A percentile compares a stretch with the other conserved stretches of the same genome.
Evolutionary conservation across 371 early-diverging fungal genomes (phyloP).

Genomic region (Mucor velutinosus): DNA sequence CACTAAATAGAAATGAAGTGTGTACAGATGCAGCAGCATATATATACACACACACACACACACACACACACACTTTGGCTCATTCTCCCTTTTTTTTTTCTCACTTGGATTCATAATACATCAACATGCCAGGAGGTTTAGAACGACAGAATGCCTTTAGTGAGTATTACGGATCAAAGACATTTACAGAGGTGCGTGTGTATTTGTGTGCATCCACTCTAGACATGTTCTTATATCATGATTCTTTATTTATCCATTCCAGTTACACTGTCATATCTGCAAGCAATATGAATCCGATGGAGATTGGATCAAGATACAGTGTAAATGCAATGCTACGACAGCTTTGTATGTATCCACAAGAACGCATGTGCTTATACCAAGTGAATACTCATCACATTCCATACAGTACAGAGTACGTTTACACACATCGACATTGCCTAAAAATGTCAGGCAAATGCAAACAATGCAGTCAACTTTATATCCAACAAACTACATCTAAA

Average conservation of each 20-base stretch:
- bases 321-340: neutral
- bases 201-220: neutral
- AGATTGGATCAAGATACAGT: constrained; percentile 2
- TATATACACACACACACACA: too few relatives aligned
- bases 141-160: constrained; percentile 17
- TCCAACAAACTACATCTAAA: too few relatives aligned
- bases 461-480: neutral
- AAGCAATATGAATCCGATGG: neutral
- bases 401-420: neutral
- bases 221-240: neutral
- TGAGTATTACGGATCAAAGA: neutral
- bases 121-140: neutral
- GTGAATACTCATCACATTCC: neutral
- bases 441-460: neutral
- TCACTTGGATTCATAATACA: neutral
- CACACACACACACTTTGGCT: neutral
- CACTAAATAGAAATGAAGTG: neutral
- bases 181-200: constrained; percentile 4
- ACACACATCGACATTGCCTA: neutral
- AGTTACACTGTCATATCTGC: constrained; percentile 5
- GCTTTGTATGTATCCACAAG: neutral
- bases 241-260: neutral
- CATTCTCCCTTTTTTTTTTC: neutral
- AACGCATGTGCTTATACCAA: too few relatives aligned
- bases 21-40: neutral